Base-by-base conservation (phyloP, 2,329 filamentous ascomycete species). In the Penicillium digitatum region DNA sequence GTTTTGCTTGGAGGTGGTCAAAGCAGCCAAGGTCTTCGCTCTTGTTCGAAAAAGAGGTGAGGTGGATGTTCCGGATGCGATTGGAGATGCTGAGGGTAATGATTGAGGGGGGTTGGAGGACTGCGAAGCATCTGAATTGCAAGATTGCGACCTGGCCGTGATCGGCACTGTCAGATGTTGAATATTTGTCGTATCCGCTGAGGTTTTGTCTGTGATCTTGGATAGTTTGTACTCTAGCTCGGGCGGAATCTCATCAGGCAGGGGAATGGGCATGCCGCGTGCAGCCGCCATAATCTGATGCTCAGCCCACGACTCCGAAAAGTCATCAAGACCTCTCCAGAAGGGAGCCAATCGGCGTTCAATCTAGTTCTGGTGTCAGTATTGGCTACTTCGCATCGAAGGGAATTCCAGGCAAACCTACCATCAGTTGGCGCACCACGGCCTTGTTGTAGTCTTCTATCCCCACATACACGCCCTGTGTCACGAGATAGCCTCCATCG, bases 401-500 rank as follows among this genome's bases (percentile, higher is more conserved):
- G 18, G 12, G n/a, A 31, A 39, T 46, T 24, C 24, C 14, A 27
- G n/a, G 22, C 39, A 22, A 29, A 66, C 76, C 68, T 81, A 95
- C 91, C 87, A 94, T 93, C 52, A 99, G 78, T 71, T 96, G 92
- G 62, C 94, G 85, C 53, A 97, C 93, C 45, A 90, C 79, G 18
- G 83, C 77, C 73, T 97, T 97, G 78, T 85, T 95, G 71, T 93
- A 99, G 74, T 99, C 94, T 74, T 99, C 94, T 0, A 85, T 79
- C 0, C 93, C 92, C 22, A 90, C 93, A 69, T 99, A 99, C 47
- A 92, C 89, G 34, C 94, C 94, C 69, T 96, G 84, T 0, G 94
- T 99, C 31, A 99, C 94, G 45, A 99, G 77, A 75, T 87, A 99
- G 22, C 94, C 94, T 20, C 94, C 94, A 73, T 99, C 94, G 3